Conservation (phyloP, 2,329 filamentous ascomycete species). For the Aspergillus costaricaensis region DNA sequence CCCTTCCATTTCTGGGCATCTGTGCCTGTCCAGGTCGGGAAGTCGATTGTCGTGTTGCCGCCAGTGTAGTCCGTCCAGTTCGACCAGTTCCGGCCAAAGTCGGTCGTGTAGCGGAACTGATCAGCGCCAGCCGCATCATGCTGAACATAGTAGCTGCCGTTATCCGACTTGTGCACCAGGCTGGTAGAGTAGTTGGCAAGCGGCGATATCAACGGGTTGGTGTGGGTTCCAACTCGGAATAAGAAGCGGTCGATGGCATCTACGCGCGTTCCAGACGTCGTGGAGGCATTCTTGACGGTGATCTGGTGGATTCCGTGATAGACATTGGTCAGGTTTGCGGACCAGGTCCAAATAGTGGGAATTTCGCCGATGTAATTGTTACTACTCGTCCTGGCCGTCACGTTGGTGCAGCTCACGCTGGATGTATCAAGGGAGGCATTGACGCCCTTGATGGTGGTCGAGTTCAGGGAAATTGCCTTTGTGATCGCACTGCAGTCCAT, state of each 20-base stretch:
- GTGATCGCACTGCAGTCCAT: conserved; percentile 61
- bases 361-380: conserved; percentile 51
- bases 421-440: conserved; percentile 45
- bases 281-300: conserved; percentile 56
- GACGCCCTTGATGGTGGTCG: conserved; percentile 51
- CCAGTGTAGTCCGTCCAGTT: conserved; percentile 58
- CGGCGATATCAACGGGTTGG: conserved; percentile 63
- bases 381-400: conserved; percentile 32
- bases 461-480: conserved; percentile 52
- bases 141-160: conserved; percentile 50
- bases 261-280: conserved; percentile 47
- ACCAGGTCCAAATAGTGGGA: conserved; percentile 55
- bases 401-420: conserved; percentile 48
- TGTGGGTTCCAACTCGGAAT: conserved; percentile 57
- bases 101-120: conserved; percentile 62
- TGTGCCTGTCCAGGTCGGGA: conserved; percentile 59
- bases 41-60: conserved; percentile 50
- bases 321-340: conserved; percentile 55
- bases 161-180: conserved; percentile 49
- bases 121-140: conserved; percentile 64
- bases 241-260: conserved; percentile 58
- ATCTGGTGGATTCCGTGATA: conserved; percentile 62
- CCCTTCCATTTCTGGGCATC: conserved; percentile 60
- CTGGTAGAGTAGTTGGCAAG: conserved; percentile 59
- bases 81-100: conserved; percentile 61